Conservation (phyloP, 2,329 filamentous ascomycete genomes). For the Mollisiaceae sp. region DNA sequence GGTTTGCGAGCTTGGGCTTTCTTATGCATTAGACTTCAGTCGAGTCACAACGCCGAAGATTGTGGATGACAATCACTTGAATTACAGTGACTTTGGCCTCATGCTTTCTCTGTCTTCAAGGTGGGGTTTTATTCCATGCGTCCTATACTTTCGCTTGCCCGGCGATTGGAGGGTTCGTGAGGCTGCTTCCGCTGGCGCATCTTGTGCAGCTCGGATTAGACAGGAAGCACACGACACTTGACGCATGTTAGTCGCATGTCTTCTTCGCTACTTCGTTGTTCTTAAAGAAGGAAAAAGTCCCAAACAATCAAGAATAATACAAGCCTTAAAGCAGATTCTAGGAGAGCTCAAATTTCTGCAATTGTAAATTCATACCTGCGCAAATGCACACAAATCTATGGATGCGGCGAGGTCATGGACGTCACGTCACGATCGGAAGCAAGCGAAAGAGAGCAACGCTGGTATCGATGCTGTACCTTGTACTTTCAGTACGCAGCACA, state of each 20-base stretch:
- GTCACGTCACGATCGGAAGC: slow-evolving; percentile 14
- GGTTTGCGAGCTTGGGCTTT: slow-evolving; percentile 30
- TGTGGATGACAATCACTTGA: slow-evolving; percentile 12
- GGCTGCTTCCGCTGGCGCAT: slow-evolving; percentile 13
- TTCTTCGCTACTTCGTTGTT: neutral
- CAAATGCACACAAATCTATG: neutral
- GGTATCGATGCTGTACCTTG: neutral
- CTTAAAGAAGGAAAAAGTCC: neutral
- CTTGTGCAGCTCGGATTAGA: slow-evolving; percentile 1
- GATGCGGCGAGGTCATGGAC: slow-evolving; percentile 9
- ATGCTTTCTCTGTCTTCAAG: slow-evolving; percentile 14
- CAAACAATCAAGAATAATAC: neutral
- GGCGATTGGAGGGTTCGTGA: slow-evolving; percentile 19
- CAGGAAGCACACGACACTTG: slow-evolving; percentile 5
- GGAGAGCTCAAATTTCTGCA: no score
- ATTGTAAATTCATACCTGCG: neutral
- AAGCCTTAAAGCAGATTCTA: slow-evolving; percentile 3
- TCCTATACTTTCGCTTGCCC: slow-evolving; percentile 10
- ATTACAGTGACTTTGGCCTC: slow-evolving; percentile 1
- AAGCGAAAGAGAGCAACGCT: slow-evolving; percentile 12
- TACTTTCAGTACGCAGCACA: slow-evolving; percentile 1
- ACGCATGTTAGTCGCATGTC: neutral
- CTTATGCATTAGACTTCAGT: slow-evolving; percentile 19
- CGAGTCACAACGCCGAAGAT: slow-evolving; percentile 21
- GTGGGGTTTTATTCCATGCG: slow-evolving; percentile 20